phyloP scores from a whole-genome alignment of 257 asterid species.

The Linderniella brevidens region DNA sequence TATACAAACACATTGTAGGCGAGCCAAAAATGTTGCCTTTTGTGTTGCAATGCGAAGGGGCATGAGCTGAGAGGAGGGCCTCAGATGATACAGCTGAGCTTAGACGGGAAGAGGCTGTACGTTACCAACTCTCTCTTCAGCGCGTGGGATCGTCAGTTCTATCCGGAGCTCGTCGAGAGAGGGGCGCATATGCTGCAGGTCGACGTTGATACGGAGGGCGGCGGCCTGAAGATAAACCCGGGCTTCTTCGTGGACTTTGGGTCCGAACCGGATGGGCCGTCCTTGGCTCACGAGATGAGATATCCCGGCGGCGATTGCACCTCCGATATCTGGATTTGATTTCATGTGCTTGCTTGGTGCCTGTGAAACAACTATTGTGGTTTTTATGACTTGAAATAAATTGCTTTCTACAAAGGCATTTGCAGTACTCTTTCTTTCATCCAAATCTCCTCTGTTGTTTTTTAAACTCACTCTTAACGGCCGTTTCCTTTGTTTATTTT shows the following conservation, averaged over 20 bases:
- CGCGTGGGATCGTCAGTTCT: conserved; percentile 78
- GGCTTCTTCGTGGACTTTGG: conserved; percentile 73
- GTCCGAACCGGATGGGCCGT: conserved; percentile 81
- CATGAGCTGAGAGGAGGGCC: conserved; percentile 81
- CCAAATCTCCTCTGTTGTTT: too few relatives aligned
- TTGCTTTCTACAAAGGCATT: too few relatives aligned
- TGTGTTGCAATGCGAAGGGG: conserved; percentile 21
- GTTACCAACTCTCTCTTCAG: conserved; percentile 88
- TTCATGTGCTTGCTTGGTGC: too few relatives aligned
- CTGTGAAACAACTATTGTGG: too few relatives aligned
- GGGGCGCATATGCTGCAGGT: conserved; percentile 77
- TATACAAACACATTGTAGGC: too few relatives aligned
- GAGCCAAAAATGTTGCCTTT: too few relatives aligned
- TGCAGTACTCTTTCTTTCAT: too few relatives aligned
- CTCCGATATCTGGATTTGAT: conserved; percentile 76
- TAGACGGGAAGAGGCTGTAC: conserved; percentile 76
- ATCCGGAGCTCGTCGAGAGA: conserved; percentile 65
- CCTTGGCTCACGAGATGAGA: conserved; percentile 90
- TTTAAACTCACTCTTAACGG: too few relatives aligned
- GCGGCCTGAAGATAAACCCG: conserved; percentile 64
- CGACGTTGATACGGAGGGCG: conserved; percentile 57
- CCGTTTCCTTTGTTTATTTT: too few relatives aligned
- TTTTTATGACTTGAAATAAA: too few relatives aligned
- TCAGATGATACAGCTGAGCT: conserved; percentile 93
- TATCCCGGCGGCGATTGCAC: conserved; percentile 99